A percentile compares a stretch with the other conserved stretches of the same genome.
Evolutionary conservation across 768 basidiomycete genomes (phyloP).

Genomic region (Lactarius psammicola): DNA sequence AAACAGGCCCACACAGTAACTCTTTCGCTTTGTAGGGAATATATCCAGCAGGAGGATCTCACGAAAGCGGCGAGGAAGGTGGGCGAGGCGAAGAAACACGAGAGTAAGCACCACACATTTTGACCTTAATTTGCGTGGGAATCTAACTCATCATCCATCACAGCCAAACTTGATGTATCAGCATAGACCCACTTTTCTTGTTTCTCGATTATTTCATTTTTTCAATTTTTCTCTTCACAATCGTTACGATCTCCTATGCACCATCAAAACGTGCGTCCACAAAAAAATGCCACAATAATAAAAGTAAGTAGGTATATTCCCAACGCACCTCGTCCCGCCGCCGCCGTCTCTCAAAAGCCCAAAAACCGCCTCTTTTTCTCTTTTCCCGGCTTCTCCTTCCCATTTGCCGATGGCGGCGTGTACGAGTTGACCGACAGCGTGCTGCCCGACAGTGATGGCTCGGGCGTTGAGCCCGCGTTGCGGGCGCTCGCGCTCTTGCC

Average conservation of each 20-base stretch:
- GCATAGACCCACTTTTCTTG: conserved; percentile 11
- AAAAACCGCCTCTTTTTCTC: conserved; percentile 59
- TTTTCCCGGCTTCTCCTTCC: conserved; percentile 53
- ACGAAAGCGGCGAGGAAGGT: conserved; percentile 96
- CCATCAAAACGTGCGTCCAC: conserved; percentile 4
- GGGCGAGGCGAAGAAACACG: conserved; percentile 95
- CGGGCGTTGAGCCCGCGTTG: conserved; percentile 38
- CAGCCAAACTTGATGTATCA: conserved; percentile 27
- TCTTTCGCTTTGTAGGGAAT: conserved; percentile 54
- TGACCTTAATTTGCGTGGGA: background rate
- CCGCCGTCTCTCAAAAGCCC: conserved; percentile 9
- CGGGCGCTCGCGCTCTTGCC: conserved; percentile 32
- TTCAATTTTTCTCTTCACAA: background rate
- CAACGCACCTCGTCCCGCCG: background rate
- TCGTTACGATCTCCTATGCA: background rate
- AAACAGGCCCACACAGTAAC: conserved; percentile 8
- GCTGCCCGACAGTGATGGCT: conserved; percentile 53
- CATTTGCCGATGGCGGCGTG: conserved; percentile 20
- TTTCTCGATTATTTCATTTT: background rate
- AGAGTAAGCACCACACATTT: conserved; percentile 60
- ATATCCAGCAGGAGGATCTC: conserved; percentile 90
- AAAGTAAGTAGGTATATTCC: conserved; percentile 8
- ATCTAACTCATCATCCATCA: background rate
- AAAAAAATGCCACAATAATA: conserved; percentile 5
- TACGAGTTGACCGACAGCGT: conserved; percentile 34